Conservation (phyloP, 2,329 filamentous ascomycete genomes). For the Alternaria sp. region DNA sequence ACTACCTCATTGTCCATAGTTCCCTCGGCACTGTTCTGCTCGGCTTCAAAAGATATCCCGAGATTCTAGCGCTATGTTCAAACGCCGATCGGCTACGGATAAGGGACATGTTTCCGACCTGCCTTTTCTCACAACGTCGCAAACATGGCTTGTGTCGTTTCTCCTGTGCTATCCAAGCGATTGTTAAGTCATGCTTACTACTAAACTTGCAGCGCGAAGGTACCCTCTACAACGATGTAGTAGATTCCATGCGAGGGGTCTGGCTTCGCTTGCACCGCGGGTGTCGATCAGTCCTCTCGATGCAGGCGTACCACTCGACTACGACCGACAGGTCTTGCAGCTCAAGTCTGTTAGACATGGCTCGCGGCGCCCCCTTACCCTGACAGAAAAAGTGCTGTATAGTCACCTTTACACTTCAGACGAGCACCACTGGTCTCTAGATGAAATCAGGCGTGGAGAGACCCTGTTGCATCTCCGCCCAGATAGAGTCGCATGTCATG, state of each 20-base stretch:
- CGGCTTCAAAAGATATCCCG: background rate
- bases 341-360: slow-evolving; percentile 13
- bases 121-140: background rate
- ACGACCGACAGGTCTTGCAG: slow-evolving; percentile 14
- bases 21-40: background rate
- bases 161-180: background rate
- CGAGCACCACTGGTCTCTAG: slow-evolving; percentile 14
- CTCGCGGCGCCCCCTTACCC: slow-evolving; percentile 21
- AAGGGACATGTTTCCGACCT: background rate
- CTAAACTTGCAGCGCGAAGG: background rate
- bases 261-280: slow-evolving; percentile 11
- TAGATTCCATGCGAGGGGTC: background rate
- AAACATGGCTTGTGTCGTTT: background rate
- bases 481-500: slow-evolving; percentile 52
- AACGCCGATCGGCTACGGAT: background rate
- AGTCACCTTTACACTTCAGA: slow-evolving; percentile 23
- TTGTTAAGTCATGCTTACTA: background rate
- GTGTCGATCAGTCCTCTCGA: slow-evolving; percentile 20
- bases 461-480: slow-evolving; percentile 37
- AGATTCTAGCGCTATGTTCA: background rate
- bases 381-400: background rate
- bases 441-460: slow-evolving; percentile 45
- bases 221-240: background rate
- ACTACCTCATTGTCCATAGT: background rate
- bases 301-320: slow-evolving; percentile 10